These are phyloP conservation scores for Calonectria pseudoreteaudii DNA, from an alignment of 2,329 filamentous ascomycete genomes.

Conservation along the genomic window DNA sequence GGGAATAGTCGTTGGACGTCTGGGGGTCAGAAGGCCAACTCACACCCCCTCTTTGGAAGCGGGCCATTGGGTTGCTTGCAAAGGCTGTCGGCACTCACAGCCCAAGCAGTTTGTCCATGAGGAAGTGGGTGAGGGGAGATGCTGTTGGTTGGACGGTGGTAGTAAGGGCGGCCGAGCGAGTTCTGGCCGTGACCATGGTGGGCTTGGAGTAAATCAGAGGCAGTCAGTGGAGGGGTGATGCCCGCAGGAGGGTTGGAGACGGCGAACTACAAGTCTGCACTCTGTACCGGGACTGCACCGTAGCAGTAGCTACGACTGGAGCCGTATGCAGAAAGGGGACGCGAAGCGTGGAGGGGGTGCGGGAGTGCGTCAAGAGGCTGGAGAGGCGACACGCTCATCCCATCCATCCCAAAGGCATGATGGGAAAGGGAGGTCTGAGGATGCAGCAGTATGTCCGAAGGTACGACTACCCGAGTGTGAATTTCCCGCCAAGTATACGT, in stretches of 20 bases:
- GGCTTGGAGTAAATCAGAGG: not conserved
- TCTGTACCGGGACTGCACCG: not conserved
- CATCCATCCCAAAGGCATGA: not conserved
- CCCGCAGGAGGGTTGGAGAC: not conserved
- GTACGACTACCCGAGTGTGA: slow-evolving; percentile 19
- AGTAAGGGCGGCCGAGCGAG: not conserved
- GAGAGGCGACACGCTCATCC: not conserved
- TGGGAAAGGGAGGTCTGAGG: not conserved
- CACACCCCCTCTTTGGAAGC: slow-evolving; percentile 13
- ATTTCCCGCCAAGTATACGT: slow-evolving; percentile 8
- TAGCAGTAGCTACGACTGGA: not conserved
- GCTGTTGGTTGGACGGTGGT: not conserved
- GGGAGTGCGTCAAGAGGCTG: slow-evolving; percentile 5
- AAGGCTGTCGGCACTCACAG: slow-evolving; percentile 3
- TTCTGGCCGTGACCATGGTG: not conserved
- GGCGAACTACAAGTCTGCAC: slow-evolving; percentile 1
- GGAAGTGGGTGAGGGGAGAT: not conserved
- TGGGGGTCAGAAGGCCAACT: slow-evolving; percentile 22
- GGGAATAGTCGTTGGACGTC: not conserved
- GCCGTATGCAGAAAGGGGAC: not conserved
- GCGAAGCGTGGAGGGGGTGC: not conserved
- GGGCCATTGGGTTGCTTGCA: slow-evolving; percentile 4
- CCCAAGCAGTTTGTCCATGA: slow-evolving; percentile 12
- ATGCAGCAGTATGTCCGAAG: not conserved
- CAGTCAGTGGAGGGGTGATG: not conserved